Conservation (phyloP, 169 alveolate genomes). For the Plasmodium sp. region DNA sequence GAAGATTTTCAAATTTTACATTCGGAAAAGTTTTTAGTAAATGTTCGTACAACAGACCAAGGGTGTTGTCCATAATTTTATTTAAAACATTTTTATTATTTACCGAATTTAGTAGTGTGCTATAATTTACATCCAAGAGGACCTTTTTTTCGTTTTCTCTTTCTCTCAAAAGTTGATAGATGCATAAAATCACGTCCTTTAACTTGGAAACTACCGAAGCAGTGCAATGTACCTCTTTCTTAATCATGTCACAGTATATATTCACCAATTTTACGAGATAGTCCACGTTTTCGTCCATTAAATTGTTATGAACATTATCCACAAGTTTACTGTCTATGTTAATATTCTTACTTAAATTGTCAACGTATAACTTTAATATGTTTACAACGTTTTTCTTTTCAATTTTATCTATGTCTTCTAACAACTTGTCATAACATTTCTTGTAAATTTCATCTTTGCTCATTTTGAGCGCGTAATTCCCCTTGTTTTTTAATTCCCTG, state of each 20-base stretch:
- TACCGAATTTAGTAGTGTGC: slow-evolving; percentile 45
- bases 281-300: slow-evolving; percentile 29
- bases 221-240: slow-evolving; percentile 20
- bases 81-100: slow-evolving; percentile 51
- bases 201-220: slow-evolving; percentile 9
- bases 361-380: slow-evolving; percentile 60
- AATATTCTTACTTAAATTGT: slow-evolving; percentile 38
- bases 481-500: slow-evolving; percentile 27
- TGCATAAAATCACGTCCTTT: slow-evolving; percentile 44
- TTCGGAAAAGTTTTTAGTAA: slow-evolving; percentile 29
- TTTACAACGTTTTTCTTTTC: slow-evolving; percentile 41
- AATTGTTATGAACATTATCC: slow-evolving; percentile 51
- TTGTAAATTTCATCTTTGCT: slow-evolving; percentile 57
- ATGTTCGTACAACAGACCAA: slow-evolving; percentile 39
- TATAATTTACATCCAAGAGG: slow-evolving; percentile 42
- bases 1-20: slow-evolving; percentile 56
- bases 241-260: slow-evolving; percentile 43
- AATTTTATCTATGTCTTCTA: slow-evolving; percentile 38
- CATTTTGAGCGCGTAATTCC: slow-evolving; percentile 48
- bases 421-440: slow-evolving; percentile 22
- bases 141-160: slow-evolving; percentile 1
- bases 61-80: slow-evolving; percentile 28
- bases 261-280: slow-evolving; percentile 49
- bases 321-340: slow-evolving; percentile 27
- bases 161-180: not conserved